Evolutionary conservation across 179 eudicot species (phyloP).

Genomic region (Spinacia oleracea): DNA sequence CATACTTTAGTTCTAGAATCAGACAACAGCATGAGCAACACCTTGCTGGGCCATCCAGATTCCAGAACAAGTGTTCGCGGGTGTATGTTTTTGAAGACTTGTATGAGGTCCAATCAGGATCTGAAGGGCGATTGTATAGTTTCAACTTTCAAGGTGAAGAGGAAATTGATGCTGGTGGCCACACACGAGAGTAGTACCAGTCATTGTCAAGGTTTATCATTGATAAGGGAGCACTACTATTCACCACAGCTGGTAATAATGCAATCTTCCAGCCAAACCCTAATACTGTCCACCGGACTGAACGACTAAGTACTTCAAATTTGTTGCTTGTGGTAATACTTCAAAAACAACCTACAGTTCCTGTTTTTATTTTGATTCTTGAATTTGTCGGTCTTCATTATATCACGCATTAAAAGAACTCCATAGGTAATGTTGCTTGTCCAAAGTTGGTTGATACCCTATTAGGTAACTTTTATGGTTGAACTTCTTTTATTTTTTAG

Average conservation of each 20-base stretch:
- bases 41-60: constrained; percentile 80
- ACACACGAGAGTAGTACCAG: constrained; percentile 99
- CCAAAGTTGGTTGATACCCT: background rate
- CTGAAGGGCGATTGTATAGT: constrained; percentile 91
- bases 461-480: constrained; percentile 4
- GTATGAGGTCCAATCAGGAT: constrained; percentile 88
- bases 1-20: constrained; percentile 90
- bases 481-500: too few relatives aligned
- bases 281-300: constrained; percentile 96
- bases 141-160: constrained; percentile 99
- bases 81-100: constrained; percentile 97
- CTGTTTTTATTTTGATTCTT: background rate
- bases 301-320: constrained; percentile 96
- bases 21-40: constrained; percentile 97
- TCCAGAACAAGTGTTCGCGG: constrained; percentile 85
- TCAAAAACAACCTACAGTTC: background rate
- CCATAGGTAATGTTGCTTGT: background rate
- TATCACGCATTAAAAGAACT: background rate
- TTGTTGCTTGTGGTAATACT: constrained; percentile 94
- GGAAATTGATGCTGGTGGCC: constrained; percentile 99
- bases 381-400: background rate
- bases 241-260: constrained; percentile 94
- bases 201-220: constrained; percentile 86
- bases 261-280: constrained; percentile 99
- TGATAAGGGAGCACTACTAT: constrained; percentile 93